Evolutionary conservation across 805 yeast genomes (phyloP).

Genomic region (Starmerella vaccinii): DNA sequence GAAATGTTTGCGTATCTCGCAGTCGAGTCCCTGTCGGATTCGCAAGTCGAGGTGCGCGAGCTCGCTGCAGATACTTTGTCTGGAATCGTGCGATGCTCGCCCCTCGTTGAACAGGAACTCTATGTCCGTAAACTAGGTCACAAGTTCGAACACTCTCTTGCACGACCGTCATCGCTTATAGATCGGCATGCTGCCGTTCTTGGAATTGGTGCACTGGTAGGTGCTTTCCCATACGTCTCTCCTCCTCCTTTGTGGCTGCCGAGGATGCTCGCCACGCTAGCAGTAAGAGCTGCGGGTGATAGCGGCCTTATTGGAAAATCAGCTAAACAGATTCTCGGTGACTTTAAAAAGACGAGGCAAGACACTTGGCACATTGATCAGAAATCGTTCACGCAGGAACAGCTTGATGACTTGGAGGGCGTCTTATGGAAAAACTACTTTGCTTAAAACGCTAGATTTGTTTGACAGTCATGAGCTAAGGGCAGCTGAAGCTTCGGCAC

Average conservation of each 20-base stretch:
- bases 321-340: conserved; percentile 70
- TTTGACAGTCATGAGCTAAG: too few relatives aligned
- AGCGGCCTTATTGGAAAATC: conserved; percentile 74
- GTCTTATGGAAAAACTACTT: conserved; percentile 88
- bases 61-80: conserved; percentile 65
- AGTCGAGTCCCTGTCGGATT: conserved; percentile 45
- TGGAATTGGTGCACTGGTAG: conserved; percentile 78
- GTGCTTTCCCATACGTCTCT: conserved; percentile 80
- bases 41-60: conserved; percentile 64
- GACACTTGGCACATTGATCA: conserved; percentile 95
- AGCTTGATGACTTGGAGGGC: conserved; percentile 86
- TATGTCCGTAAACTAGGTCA: conserved; percentile 32
- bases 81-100: conserved; percentile 61
- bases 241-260: conserved; percentile 95
- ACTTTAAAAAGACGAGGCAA: conserved; percentile 81
- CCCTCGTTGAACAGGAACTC: conserved; percentile 35
- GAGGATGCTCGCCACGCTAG: conserved; percentile 51
- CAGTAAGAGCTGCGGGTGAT: conserved; percentile 58
- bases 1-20: conserved; percentile 42
- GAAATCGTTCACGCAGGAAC: conserved; percentile 59
- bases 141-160: conserved; percentile 37
- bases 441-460: too few relatives aligned
- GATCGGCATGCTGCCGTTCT: conserved; percentile 73
- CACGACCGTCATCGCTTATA: conserved; percentile 21
- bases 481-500: too few relatives aligned